Evolutionary conservation across 2,329 filamentous ascomycete genomes (phyloP).

Genomic region (Aspergillus spinulosporus): DNA sequence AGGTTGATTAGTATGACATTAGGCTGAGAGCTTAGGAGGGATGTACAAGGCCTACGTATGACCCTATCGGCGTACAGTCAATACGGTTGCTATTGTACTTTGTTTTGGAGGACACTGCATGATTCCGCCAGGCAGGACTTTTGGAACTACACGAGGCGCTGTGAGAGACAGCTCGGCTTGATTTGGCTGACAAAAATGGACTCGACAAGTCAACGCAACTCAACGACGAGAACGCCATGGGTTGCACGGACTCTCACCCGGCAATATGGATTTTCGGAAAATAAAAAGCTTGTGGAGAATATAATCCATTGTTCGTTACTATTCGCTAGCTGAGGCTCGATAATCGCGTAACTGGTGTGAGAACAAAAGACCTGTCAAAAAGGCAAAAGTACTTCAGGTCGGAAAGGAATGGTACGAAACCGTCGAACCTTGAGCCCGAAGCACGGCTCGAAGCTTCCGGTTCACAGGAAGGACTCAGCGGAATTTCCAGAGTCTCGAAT

Average conservation of each 20-base stretch:
- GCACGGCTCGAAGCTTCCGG: conserved; percentile 1
- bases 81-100: conserved; percentile 5
- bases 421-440: not conserved
- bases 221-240: not conserved
- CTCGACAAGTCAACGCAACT: not conserved
- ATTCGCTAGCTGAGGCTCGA: not conserved
- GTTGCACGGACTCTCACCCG: conserved; percentile 2
- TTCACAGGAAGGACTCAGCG: not conserved
- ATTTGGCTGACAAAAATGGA: not conserved
- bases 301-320: not conserved
- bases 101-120: not conserved
- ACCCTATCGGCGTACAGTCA: not conserved
- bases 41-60: not conserved
- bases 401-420: not conserved
- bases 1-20: conserved; percentile 7
- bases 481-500: not conserved
- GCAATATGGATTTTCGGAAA: conserved; percentile 12
- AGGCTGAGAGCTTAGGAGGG: not conserved
- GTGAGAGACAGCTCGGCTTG: not conserved
- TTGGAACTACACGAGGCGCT: not conserved
- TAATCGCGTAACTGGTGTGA: not conserved
- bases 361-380: conserved; percentile 22
- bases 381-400: conserved; percentile 23
- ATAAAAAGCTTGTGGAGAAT: conserved; percentile 12
- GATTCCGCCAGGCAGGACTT: not conserved